Evolutionary conservation across 192 early-diverging fungal genomes (phyloP).

Genomic region (Coemansia sp.): DNA sequence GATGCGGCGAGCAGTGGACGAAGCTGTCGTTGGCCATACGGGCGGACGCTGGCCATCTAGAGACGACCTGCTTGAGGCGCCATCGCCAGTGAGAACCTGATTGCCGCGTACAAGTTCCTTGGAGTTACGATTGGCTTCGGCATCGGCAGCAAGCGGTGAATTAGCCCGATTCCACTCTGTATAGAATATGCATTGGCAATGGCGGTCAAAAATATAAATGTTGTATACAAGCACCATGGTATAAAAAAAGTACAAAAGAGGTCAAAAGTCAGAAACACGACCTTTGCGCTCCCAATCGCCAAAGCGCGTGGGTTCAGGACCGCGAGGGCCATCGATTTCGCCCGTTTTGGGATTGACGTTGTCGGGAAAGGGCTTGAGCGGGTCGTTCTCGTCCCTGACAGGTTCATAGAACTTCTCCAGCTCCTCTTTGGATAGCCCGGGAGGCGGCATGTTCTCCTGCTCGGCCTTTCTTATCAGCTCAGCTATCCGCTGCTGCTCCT

Average conservation of each 20-base stretch:
- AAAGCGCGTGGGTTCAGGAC: slow-evolving; percentile 76
- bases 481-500: slow-evolving; percentile 61
- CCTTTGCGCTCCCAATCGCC: slow-evolving; percentile 83
- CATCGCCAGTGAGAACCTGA: slow-evolving; percentile 9
- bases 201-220: slow-evolving; percentile 91
- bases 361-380: slow-evolving; percentile 57
- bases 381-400: slow-evolving; percentile 43
- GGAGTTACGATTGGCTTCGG: slow-evolving; percentile 6
- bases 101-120: slow-evolving; percentile 13
- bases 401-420: slow-evolving; percentile 50
- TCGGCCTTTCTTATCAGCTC: slow-evolving; percentile 54
- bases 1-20: slow-evolving; percentile 14
- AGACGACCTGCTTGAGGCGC: slow-evolving; percentile 10
- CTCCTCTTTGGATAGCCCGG: slow-evolving; percentile 35
- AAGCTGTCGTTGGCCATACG: slow-evolving; percentile 28
- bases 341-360: slow-evolving; percentile 68
- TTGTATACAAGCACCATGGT: slow-evolving; percentile 67
- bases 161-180: slow-evolving; percentile 65
- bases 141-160: slow-evolving; percentile 39
- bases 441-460: slow-evolving; percentile 39
- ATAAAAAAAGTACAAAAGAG: slow-evolving; percentile 9
- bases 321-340: slow-evolving; percentile 72
- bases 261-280: slow-evolving; percentile 67
- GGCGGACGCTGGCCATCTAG: slow-evolving; percentile 21
- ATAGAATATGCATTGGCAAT: slow-evolving; percentile 89